These are phyloP conservation scores for Globisporangium orthogonon DNA, from an alignment of 352 stramenopile species.

Conservation along the genomic window DNA sequence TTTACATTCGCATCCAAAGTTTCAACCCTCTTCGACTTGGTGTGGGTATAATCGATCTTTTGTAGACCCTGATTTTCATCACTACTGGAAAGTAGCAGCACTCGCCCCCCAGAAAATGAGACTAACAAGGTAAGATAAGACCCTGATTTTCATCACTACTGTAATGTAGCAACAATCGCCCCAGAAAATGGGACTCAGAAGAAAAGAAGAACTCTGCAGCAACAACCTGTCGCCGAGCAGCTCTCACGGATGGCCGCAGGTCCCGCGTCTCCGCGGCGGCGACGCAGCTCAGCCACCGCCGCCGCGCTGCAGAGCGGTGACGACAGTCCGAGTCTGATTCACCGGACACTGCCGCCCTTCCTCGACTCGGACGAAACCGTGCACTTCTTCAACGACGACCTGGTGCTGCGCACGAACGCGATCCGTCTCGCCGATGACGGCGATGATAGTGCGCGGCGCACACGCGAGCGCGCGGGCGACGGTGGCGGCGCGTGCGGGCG, in stretches of 20 bases:
- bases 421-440: constrained; percentile 27
- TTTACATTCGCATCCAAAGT: background rate
- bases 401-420: constrained; percentile 59
- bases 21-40: background rate
- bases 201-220: background rate
- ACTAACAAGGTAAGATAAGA: background rate
- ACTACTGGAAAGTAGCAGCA: background rate
- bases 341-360: constrained; percentile 15
- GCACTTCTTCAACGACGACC: constrained; percentile 61
- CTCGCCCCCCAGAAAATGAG: background rate
- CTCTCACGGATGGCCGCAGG: background rate
- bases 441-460: constrained; percentile 7
- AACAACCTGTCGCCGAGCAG: background rate
- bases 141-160: background rate
- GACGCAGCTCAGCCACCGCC: constrained; percentile 4
- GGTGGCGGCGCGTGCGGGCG: background rate
- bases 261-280: constrained; percentile 3
- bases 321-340: background rate
- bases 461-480: background rate
- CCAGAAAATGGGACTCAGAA: background rate
- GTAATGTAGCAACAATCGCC: background rate
- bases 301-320: constrained; percentile 1
- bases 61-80: too few relatives aligned
- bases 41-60: background rate
- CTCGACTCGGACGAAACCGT: constrained; percentile 55